Base-by-base conservation (phyloP, 805 yeast species). In the Pichia occidentalis region DNA sequence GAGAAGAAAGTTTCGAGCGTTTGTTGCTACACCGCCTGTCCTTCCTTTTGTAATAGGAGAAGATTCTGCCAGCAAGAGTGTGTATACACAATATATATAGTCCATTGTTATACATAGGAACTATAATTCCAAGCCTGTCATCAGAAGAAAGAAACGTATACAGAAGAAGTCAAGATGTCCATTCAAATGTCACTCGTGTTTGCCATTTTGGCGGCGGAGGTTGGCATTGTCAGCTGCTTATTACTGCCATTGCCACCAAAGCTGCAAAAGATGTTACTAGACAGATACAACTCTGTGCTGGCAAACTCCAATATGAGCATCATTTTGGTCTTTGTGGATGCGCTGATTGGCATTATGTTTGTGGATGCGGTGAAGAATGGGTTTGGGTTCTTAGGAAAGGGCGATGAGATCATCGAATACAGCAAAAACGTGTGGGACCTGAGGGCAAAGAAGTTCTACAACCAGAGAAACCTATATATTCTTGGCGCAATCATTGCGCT, bases 391-490 rank as follows among this genome's bases (percentile, higher is more conserved):
- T 43, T 43, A n/a, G 29, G 37, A 10, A 29, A 24, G n/a, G 24
- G 12, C 4, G 48, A 41, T 18, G 46, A 42, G 13, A 34, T 38
- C 8, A 29, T 45, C 11, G 46, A 42, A 18, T 42, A 34, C 16
- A 37, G 28, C 20, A 32, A 39, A 11, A 53, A 59, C 61, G 29
- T 43, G 22, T 54, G 61, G 53, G 62, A 56, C n/a, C 18, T 37
- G 7, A 49, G 53, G 51, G 74, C 75, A 5, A 64, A 69, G 47
- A 70, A 68, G 51, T 73, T 73, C 50, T 71, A 72, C 45, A 65
- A 76, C n/a, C 79, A 74, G 48, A 61, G 80, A 40, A 74, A 74
- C 51, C 56, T 74, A 57, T 74, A 74, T 52, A 60, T 74, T 39
- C 67, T 71, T 11, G 79, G 78, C 5, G 77, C 76, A 4, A 71